phyloP scores from a whole-genome alignment of 345 rosid genomes.

The Pseudoturritis turrita region DNA sequence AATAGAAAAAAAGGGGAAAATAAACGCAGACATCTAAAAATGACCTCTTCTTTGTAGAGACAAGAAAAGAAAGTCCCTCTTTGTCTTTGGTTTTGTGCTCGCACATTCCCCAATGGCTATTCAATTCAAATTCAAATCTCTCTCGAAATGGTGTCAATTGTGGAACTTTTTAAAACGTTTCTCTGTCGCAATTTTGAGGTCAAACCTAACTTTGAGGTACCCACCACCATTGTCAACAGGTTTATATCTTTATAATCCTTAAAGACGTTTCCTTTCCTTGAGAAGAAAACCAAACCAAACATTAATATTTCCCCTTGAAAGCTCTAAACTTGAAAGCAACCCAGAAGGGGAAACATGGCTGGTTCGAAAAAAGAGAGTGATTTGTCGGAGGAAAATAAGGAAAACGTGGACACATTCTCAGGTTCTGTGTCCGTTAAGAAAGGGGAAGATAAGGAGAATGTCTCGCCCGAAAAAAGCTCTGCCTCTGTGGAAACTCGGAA shows the following conservation, averaged over 20 bases:
- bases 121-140: constrained; percentile 52
- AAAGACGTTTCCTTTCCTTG: neutral
- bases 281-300: neutral
- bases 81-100: constrained; percentile 27
- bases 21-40: constrained; percentile 7
- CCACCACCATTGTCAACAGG: constrained; percentile 20
- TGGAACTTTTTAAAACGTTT: neutral
- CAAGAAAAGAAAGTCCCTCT: constrained; percentile 21
- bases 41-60: neutral
- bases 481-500: constrained; percentile 23
- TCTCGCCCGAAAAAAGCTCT: constrained; percentile 26
- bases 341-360: constrained; percentile 14
- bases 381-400: constrained; percentile 37
- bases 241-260: neutral
- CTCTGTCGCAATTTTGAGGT: neutral
- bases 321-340: constrained; percentile 15
- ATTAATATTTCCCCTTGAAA: neutral
- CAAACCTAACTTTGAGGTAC: constrained; percentile 10
- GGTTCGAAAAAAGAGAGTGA: constrained; percentile 20
- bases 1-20: neutral
- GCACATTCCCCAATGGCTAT: constrained; percentile 36
- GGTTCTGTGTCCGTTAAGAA: constrained; percentile 9
- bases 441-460: constrained; percentile 41
- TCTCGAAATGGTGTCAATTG: neutral
- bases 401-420: constrained; percentile 30